Conservation (phyloP, 345 rosid species). For the Sisymbrium irio region DNA sequence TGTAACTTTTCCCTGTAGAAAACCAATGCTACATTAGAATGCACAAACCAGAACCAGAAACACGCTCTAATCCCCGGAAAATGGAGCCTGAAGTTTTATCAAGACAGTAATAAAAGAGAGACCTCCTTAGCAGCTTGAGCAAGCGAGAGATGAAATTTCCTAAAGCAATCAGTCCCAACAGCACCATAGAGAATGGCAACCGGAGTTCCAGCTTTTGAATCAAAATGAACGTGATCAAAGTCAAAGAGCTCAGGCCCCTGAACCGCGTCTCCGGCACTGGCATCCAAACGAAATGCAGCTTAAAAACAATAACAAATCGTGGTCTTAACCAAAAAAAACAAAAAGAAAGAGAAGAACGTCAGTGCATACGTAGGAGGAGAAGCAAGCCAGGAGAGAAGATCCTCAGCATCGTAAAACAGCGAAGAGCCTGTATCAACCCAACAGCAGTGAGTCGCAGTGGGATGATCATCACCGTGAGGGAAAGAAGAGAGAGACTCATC, state of each 20-base stretch:
- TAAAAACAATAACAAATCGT: background rate
- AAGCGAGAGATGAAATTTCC: constrained; percentile 64
- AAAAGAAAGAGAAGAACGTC: background rate
- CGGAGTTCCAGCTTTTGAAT: constrained; percentile 58
- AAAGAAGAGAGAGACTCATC: constrained; percentile 95
- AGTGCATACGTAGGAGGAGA: constrained; percentile 50
- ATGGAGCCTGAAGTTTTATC: background rate
- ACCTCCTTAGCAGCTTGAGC: constrained; percentile 81
- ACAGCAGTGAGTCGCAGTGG: constrained; percentile 70
- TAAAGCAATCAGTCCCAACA: constrained; percentile 83
- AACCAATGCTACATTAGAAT: constrained; percentile 21
- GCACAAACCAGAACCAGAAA: constrained; percentile 12
- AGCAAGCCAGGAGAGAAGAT: constrained; percentile 60
- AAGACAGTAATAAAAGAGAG: background rate
- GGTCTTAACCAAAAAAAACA: constrained; percentile 6
- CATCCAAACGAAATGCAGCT: constrained; percentile 21
- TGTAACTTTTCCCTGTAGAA: constrained; percentile 71
- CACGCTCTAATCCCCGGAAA: background rate
- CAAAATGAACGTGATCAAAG: constrained; percentile 73
- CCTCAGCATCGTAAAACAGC: constrained; percentile 69
- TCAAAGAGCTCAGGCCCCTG: constrained; percentile 85
- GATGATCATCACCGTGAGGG: constrained; percentile 56
- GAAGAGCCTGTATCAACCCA: constrained; percentile 91
- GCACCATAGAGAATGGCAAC: constrained; percentile 87
- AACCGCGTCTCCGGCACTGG: constrained; percentile 58